A percentile compares a stretch with the other conserved stretches of the same genome.
Conservation (phyloP, 192 early-diverging fungal species). For the Lunasporangiospora selenospora region DNA sequence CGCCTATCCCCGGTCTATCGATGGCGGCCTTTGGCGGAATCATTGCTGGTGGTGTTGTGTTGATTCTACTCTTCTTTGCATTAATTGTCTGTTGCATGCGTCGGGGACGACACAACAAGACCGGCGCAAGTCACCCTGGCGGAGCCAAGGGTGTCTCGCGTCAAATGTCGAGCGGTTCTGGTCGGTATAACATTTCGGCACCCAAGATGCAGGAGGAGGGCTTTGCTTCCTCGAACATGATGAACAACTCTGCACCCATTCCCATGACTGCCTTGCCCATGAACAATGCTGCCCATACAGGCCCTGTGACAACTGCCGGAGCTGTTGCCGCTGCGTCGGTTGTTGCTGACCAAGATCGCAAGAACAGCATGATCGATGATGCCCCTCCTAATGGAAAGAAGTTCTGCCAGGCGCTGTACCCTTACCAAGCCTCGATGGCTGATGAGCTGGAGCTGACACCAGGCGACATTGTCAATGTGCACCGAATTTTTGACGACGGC, state of each 20-base stretch:
- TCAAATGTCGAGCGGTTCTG: constrained; percentile 26
- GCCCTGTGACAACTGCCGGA: not conserved
- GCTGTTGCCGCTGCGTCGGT: constrained; percentile 4
- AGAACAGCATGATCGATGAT: constrained; percentile 11
- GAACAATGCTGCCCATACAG: too few relatives aligned
- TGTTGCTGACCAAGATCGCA: not conserved
- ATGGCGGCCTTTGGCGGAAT: constrained; percentile 22
- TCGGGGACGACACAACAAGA: constrained; percentile 2
- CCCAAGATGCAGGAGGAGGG: constrained; percentile 46
- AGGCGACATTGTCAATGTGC: constrained; percentile 76
- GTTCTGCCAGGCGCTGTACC: constrained; percentile 45
- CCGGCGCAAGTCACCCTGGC: not conserved
- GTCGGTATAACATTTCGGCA: constrained; percentile 40
- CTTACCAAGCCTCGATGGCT: constrained; percentile 71
- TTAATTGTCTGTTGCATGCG: constrained; percentile 27
- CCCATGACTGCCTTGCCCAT: constrained; percentile 44
- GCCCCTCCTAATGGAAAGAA: constrained; percentile 17
- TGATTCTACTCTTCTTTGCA: constrained; percentile 12
- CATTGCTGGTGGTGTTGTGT: constrained; percentile 25
- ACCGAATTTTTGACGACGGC: constrained; percentile 85
- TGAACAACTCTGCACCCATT: constrained; percentile 17
- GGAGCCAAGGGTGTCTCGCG: constrained; percentile 17
- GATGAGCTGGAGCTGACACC: constrained; percentile 77
- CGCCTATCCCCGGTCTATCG: constrained; percentile 11
- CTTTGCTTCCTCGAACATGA: constrained; percentile 5